Base-by-base conservation (phyloP, 805 yeast genomes). In the Ogataea paraovalis region DNA sequence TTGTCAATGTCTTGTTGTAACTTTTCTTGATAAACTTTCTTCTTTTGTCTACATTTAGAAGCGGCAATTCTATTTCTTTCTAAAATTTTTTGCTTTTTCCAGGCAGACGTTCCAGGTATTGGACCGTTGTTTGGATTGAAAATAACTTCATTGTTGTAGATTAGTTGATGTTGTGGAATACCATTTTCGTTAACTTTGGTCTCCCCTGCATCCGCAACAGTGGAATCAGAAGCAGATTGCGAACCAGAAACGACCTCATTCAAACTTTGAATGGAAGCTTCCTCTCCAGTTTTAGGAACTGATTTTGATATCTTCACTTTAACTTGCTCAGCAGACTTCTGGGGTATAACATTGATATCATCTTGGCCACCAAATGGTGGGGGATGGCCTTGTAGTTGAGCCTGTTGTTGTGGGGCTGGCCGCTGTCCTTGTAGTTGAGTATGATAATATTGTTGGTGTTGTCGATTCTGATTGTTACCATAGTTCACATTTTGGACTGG, bases 41-140 rank as follows among this genome's bases (percentile, higher is more conserved):
- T 94, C 48, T 97, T 79, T 67, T 87, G 96, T 50, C 99, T 79
- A 72, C 98, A 94, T 63, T 90, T 91, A 21, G 94, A 82, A 0
- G 99, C 99, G 0, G 99, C 99, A 9, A 94, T 80, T 48, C 99
- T 76, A 66, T 94, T 94, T 53, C 98, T 75, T 63, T 94, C 99
- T 54, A 94, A 59, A 80, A 92, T 61, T 73, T 83, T 62, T 75
- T 81, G 53, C 91, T 68, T 84, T 78, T 67, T 87, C 96, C 71
- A 87, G 65, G 68, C 87, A 47, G 78, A 78, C 16, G 73, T 79
- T 46, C 83, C 83, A 0, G 82, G 83, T 10, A 79, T 76, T 3
- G 83, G 82, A 1, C 82, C 82, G 48, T 73, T 68, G 61, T 76
- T 65, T 12, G 80, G 78, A 56, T 76, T 72, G 55, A 69, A 78